Percentiles rank a stretch among this genome's conserved stretches.
phyloP scores from a whole-genome alignment of 2,329 filamentous ascomycete genomes.

The Knoxdaviesia proteae region DNA sequence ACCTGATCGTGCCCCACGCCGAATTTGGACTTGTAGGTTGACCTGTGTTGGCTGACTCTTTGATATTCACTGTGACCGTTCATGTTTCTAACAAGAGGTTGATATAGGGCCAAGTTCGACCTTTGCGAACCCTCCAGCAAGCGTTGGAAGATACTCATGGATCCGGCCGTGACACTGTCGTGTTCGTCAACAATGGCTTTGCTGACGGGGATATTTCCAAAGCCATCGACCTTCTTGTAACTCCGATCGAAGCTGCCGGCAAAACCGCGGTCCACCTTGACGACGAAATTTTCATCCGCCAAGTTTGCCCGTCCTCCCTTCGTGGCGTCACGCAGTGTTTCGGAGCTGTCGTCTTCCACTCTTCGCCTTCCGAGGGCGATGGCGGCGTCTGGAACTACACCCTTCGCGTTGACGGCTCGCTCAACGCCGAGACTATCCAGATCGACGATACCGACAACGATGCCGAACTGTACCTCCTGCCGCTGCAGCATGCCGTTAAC shows the following conservation, averaged over 20 bases:
- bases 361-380: constrained; percentile 50
- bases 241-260: constrained; percentile 32
- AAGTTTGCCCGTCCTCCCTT: constrained; percentile 40
- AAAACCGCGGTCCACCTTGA: constrained; percentile 33
- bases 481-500: constrained; percentile 63
- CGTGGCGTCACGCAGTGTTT: constrained; percentile 52
- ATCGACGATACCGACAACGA: constrained; percentile 48
- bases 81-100: background rate
- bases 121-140: constrained; percentile 42
- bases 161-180: constrained; percentile 43
- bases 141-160: constrained; percentile 36
- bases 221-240: constrained; percentile 43
- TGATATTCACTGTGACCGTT: background rate
- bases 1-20: constrained; percentile 63
- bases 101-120: constrained; percentile 24
- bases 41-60: background rate
- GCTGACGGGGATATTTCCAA: constrained; percentile 48
- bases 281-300: constrained; percentile 34
- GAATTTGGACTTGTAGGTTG: constrained; percentile 40
- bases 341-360: constrained; percentile 52
- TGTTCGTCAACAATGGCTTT: constrained; percentile 58
- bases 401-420: constrained; percentile 50
- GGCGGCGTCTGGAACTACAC: constrained; percentile 69
- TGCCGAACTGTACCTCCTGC: constrained; percentile 56
- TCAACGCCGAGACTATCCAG: constrained; percentile 39